These are phyloP conservation scores for Aegilops tauschii DNA, from an alignment of 176 grass and related monocot genomes.

Conservation along the genomic window DNA sequence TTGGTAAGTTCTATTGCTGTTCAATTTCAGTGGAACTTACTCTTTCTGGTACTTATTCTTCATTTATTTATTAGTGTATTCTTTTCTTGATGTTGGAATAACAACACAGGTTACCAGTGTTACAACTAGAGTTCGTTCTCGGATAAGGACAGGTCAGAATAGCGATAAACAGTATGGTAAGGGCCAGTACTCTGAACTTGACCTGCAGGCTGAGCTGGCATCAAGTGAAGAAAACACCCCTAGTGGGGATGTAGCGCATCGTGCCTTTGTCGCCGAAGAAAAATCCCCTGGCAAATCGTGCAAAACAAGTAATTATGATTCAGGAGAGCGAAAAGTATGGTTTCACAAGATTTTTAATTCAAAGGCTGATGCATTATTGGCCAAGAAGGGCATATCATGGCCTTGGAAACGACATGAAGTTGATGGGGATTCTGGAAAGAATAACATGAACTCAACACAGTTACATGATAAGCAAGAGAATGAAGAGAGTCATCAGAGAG, in stretches of 20 bases:
- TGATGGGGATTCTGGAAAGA: constrained; percentile 35
- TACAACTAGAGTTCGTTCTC: constrained; percentile 71
- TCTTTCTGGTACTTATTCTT: constrained; percentile 24
- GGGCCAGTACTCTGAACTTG: constrained; percentile 33
- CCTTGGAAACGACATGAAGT: constrained; percentile 67
- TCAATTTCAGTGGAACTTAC: background rate
- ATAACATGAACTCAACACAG: constrained; percentile 31
- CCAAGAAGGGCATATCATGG: constrained; percentile 60
- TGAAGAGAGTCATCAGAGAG: constrained; percentile 23
- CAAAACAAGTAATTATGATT: constrained; percentile 59
- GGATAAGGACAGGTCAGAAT: constrained; percentile 34
- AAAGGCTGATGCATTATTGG: constrained; percentile 61
- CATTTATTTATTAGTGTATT: constrained; percentile 33
- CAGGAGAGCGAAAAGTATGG: constrained; percentile 44
- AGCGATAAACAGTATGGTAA: constrained; percentile 21
- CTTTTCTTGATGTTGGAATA: constrained; percentile 38
- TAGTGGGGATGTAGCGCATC: constrained; percentile 13
- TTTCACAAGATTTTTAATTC: constrained; percentile 66
- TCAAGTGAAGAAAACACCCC: constrained; percentile 43
- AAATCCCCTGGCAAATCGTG: constrained; percentile 26
- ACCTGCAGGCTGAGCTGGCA: constrained; percentile 39
- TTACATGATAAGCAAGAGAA: constrained; percentile 56
- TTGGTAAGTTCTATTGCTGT: constrained; percentile 50
- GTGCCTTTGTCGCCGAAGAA: constrained; percentile 11
- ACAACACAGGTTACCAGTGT: constrained; percentile 78